Conservation (phyloP, 2,329 filamentous ascomycete species). For the Neopestalotiopsis rosae region DNA sequence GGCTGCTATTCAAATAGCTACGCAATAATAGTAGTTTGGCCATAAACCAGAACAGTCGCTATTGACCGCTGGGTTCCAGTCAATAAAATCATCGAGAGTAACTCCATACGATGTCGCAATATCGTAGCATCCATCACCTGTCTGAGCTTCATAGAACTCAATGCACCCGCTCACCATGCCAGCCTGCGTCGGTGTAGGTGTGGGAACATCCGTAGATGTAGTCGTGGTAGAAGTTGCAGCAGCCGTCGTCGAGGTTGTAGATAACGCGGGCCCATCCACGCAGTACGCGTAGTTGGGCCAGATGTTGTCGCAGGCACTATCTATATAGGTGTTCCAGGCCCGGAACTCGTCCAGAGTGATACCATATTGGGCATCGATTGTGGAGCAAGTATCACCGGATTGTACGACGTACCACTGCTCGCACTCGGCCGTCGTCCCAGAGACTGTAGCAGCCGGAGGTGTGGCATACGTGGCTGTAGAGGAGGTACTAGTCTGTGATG, state of each 20-base stretch:
- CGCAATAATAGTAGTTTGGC: too few species aligned
- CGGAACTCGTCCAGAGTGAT: background rate
- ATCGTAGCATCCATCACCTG: background rate
- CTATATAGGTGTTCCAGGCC: background rate
- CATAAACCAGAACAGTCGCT: too few species aligned
- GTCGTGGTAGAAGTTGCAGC: background rate
- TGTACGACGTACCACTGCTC: conserved; percentile 9
- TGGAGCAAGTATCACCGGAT: background rate
- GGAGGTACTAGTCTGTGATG: background rate
- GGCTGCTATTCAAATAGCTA: too few species aligned
- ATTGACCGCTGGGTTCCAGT: background rate
- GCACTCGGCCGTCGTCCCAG: background rate
- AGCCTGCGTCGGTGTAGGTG: background rate
- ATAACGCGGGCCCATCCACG: background rate
- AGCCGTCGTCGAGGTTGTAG: too few species aligned
- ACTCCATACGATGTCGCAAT: background rate
- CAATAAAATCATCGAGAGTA: background rate
- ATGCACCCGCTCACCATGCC: background rate
- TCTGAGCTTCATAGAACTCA: background rate
- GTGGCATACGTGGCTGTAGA: background rate
- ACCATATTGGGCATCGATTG: background rate
- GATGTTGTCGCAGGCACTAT: background rate
- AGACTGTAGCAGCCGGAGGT: background rate
- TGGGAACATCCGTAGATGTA: background rate
- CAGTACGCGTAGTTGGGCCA: background rate